phyloP scores from a whole-genome alignment of 495 filamentous ascomycete species.

The Parachaetomium inaequale region DNA sequence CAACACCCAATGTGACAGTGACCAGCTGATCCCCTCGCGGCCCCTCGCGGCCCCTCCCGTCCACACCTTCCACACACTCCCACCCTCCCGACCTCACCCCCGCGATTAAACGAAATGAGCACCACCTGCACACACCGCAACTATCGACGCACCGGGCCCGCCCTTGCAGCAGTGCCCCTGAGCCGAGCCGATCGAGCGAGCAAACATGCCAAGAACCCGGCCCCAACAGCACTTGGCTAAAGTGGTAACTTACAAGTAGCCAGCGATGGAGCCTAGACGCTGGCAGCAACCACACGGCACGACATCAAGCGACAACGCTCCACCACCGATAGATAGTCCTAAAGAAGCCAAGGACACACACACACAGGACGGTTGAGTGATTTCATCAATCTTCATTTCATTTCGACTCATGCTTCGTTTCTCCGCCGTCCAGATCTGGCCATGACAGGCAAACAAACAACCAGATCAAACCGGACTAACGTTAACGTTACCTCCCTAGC shows the following conservation, averaged over 20 bases:
- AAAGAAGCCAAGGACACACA: too few relatives aligned
- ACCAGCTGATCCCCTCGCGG: not conserved
- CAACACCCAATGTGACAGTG: not conserved
- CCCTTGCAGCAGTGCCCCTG: not conserved
- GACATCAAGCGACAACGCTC: too few relatives aligned
- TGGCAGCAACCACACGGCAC: not conserved
- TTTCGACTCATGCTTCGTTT: not conserved
- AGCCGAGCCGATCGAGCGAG: not conserved
- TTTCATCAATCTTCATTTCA: not conserved
- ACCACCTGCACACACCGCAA: not conserved
- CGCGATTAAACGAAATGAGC: constrained; percentile 6
- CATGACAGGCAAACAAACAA: not conserved
- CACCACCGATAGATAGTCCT: too few relatives aligned
- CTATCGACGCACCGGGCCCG: not conserved
- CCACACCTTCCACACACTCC: not conserved
- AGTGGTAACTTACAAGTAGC: not conserved
- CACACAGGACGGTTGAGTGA: not conserved
- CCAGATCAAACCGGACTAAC: not conserved
- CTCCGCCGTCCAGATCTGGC: not conserved
- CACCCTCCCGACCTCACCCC: not conserved
- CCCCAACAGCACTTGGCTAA: not conserved
- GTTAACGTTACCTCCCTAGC: too few relatives aligned
- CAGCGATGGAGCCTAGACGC: too few relatives aligned
- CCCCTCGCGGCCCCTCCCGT: constrained; percentile 2
- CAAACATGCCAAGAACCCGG: constrained; percentile 7